Evolutionary conservation across 495 filamentous ascomycete genomes (phyloP), one percentile per base, ranked within the genome.

Genomic region (Aspergillus sclerotioniger): DNA sequence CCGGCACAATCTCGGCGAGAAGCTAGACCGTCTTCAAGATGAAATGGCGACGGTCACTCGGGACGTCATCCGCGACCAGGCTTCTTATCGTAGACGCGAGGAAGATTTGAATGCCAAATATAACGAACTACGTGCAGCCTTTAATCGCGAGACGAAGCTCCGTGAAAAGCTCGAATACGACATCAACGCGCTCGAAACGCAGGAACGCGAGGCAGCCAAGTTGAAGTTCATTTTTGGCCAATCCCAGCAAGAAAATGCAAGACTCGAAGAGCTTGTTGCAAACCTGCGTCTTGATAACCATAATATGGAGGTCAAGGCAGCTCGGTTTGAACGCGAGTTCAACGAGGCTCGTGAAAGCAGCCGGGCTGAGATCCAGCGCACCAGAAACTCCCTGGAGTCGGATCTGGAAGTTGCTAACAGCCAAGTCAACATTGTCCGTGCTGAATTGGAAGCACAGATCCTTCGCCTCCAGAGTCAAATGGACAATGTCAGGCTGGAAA

Each of bases 361-460:
- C 39, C 85, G 84, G 28, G 76, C 83, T 12, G 93, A 98, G 65
- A 82, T 91, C 53, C 84, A 92, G 63, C 87, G 90, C 41, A 88
- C 85, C 8, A 85, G 89, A 53, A 81, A 84, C 31, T 81, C 88
- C n/a, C 75, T 95, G 80, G 86, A 95, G 65, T 78, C 82, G 8
- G 90, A 98, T 59, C 71, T 96, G 32, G 88, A 95, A 39, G 80
- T 83, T 49, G 87, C 91, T 31, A 93, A 90, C 62, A 86, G 88
- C 63, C 84, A 96, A 67, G 86, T 91, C 67, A 90, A 95, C 64
- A 81, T 87, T 57, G 84, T 92, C 3, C 86, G 90, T 51, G 84
- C 84, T 28, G 84, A 91, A 60, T 80, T 92, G 10, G 91, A 96
- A 62, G 81, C 82, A 31, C 85, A 94, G 59, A 78, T 90, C 50